These are phyloP conservation scores for Monosporozyma aerobia DNA, from an alignment of 805 yeast species.

Conservation along the genomic window DNA sequence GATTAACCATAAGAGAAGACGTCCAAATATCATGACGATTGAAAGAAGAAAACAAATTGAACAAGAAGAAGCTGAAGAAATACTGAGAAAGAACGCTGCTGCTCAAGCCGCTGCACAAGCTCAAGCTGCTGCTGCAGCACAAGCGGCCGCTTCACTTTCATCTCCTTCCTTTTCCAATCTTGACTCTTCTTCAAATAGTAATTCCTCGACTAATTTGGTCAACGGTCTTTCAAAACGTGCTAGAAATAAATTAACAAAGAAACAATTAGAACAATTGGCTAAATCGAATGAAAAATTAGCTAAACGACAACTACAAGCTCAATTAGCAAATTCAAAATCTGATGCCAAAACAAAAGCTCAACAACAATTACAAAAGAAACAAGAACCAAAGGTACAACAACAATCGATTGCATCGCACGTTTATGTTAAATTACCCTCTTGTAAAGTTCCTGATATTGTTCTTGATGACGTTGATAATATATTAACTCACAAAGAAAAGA, in stretches of 20 bases:
- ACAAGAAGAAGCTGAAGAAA: conserved; percentile 7
- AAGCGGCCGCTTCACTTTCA: neutral
- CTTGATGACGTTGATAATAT: conserved; percentile 73
- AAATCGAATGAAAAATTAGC: too few species aligned
- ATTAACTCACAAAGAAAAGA: conserved; percentile 62
- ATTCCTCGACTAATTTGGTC: neutral
- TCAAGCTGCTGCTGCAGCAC: conserved; percentile 11
- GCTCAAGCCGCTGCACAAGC: conserved; percentile 11
- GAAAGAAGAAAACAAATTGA: conserved; percentile 13
- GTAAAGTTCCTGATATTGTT: conserved; percentile 89
- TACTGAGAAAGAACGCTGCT: conserved; percentile 9
- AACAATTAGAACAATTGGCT: conserved; percentile 10
- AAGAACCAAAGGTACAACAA: conserved; percentile 11
- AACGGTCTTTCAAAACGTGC: neutral
- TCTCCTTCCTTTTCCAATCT: conserved; percentile 11
- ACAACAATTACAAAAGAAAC: conserved; percentile 13
- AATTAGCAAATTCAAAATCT: conserved; percentile 4
- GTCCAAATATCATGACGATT: conserved; percentile 14
- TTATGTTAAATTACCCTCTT: conserved; percentile 78
- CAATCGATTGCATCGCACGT: conserved; percentile 43
- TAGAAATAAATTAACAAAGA: conserved; percentile 14
- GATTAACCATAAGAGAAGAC: conserved; percentile 65
- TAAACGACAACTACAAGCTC: conserved; percentile 12
- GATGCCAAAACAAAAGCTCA: conserved; percentile 1
- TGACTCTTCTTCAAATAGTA: conserved; percentile 12